phyloP scores from a whole-genome alignment of 371 early-diverging fungal species.

The Haplosporangium sp. region DNA sequence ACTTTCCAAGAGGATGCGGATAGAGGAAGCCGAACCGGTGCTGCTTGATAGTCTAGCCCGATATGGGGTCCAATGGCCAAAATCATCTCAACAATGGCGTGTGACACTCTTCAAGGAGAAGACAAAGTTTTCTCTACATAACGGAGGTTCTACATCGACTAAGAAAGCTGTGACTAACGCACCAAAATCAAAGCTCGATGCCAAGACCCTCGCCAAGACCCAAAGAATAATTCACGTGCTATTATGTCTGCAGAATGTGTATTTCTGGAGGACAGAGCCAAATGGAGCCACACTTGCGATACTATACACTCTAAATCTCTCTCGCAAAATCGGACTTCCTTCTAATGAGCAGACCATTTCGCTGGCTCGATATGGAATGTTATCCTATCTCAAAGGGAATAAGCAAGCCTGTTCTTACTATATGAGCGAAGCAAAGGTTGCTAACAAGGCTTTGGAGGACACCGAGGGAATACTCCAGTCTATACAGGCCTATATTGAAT shows the following conservation, averaged over 20 bases:
- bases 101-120: conserved; percentile 20
- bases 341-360: conserved; percentile 62
- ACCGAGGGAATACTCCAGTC: no score
- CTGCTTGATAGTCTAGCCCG: conserved; percentile 42
- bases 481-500: no score
- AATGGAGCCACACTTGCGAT: no score
- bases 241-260: conserved; percentile 27
- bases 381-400: conserved; percentile 65
- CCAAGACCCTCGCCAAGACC: conserved; percentile 54
- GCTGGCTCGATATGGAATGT: conserved; percentile 59
- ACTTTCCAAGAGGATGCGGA: conserved; percentile 66
- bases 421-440: conserved; percentile 59
- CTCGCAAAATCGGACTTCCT: conserved; percentile 59
- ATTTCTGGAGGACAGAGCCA: no score
- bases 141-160: conserved; percentile 10
- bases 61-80: conserved; percentile 42
- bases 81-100: conserved; percentile 19
- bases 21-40: conserved; percentile 64
- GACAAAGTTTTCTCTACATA: conserved; percentile 32
- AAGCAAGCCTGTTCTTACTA: conserved; percentile 61
- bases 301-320: conserved; percentile 52
- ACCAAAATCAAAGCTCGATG: conserved; percentile 34
- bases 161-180: background rate
- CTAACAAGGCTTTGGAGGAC: conserved; percentile 31
- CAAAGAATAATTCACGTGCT: conserved; percentile 63